Conservation (phyloP, 164 flowering plant species). For the Cinnamomum micranthum region DNA sequence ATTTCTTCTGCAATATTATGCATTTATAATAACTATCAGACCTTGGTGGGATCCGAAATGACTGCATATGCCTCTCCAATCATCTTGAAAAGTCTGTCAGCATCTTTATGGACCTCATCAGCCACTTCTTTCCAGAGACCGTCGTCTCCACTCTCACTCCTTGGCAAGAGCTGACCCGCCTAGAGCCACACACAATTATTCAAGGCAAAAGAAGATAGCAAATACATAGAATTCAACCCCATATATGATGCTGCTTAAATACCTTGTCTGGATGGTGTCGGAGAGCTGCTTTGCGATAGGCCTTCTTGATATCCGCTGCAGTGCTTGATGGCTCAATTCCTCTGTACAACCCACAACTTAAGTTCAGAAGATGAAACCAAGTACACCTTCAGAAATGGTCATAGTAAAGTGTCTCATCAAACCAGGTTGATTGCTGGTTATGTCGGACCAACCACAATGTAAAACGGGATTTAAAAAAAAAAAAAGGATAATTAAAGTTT, state of each 20-base stretch:
- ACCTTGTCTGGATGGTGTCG: slow-evolving; percentile 98
- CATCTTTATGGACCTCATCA: slow-evolving; percentile 69
- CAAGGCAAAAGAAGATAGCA: background rate
- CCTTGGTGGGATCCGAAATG: slow-evolving; percentile 83
- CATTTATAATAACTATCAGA: slow-evolving; percentile 14
- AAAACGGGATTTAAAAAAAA: background rate
- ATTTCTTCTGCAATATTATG: background rate
- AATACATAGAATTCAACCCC: background rate
- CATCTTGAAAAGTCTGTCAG: slow-evolving; percentile 91
- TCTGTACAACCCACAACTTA: slow-evolving; percentile 32
- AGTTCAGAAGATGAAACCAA: background rate
- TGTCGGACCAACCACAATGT: background rate
- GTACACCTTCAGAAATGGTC: background rate
- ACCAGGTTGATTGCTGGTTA: background rate
- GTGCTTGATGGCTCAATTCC: slow-evolving; percentile 65
- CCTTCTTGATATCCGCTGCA: slow-evolving; percentile 46
- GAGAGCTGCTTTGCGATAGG: slow-evolving; percentile 86
- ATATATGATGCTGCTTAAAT: slow-evolving; percentile 1
- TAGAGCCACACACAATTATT: slow-evolving; percentile 21
- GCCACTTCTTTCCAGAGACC: slow-evolving; percentile 75
- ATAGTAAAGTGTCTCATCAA: background rate
- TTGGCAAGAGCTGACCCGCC: slow-evolving; percentile 84
- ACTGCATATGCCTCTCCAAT: slow-evolving; percentile 97
- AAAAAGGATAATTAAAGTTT: too few relatives aligned
- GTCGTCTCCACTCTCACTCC: slow-evolving; percentile 75